Conservation (phyloP, 2,329 filamentous ascomycete genomes). For the Fusarium sp. region DNA sequence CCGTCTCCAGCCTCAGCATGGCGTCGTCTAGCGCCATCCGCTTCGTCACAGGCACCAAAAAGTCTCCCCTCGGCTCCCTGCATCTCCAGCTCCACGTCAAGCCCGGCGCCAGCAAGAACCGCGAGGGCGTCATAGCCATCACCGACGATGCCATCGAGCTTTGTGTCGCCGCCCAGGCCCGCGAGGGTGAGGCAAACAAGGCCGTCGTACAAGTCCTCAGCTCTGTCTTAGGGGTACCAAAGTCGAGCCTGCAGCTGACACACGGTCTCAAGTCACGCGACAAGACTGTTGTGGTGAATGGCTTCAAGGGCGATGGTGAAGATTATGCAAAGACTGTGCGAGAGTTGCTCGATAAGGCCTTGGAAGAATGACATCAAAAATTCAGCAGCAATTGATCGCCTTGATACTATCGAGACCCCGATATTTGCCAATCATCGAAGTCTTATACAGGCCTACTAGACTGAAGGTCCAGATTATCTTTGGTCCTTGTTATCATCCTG, state of each 20-base stretch:
- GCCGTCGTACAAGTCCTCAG: slow-evolving; percentile 70
- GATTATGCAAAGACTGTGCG: slow-evolving; percentile 43
- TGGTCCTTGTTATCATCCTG: neutral
- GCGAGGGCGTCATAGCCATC: slow-evolving; percentile 67
- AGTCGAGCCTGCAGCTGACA: slow-evolving; percentile 68
- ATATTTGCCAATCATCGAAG: neutral
- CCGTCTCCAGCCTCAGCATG: slow-evolving; percentile 32
- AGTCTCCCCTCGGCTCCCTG: slow-evolving; percentile 56
- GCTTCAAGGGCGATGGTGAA: slow-evolving; percentile 46
- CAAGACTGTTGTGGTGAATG: slow-evolving; percentile 63
- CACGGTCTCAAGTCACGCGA: slow-evolving; percentile 69
- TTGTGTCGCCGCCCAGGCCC: slow-evolving; percentile 69
- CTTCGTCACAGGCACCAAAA: slow-evolving; percentile 59
- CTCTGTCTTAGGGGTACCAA: slow-evolving; percentile 65
- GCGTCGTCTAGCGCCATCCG: slow-evolving; percentile 50
- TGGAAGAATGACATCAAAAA: slow-evolving; percentile 21
- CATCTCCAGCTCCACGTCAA: slow-evolving; percentile 72
- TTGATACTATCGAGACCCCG: neutral
- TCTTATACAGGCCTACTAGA: neutral
- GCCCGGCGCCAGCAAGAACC: slow-evolving; percentile 66
- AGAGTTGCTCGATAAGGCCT: slow-evolving; percentile 42
- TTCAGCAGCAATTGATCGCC: neutral
- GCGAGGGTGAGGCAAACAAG: slow-evolving; percentile 73
- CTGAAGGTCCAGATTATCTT: neutral
- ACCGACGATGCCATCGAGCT: slow-evolving; percentile 66